Evolutionary conservation across 108 stramenopile genomes (phyloP).

Genomic region (Conticribra weissflogii): DNA sequence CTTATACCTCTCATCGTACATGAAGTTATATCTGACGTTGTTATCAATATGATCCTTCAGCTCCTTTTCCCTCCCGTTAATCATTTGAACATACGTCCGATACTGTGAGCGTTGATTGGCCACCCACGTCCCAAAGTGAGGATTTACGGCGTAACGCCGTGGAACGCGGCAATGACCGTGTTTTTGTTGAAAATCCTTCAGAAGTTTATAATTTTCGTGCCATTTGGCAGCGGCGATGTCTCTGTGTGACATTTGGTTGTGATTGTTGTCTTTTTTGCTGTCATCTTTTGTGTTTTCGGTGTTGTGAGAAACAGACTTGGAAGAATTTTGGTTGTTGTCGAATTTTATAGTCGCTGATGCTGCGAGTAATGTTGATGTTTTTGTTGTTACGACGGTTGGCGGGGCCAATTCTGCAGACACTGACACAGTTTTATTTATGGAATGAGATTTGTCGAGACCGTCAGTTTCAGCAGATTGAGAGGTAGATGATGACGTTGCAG

Average conservation of each 20-base stretch:
- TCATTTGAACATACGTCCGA: background rate
- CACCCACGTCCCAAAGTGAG: background rate
- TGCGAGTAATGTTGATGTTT: background rate
- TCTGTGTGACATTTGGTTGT: background rate
- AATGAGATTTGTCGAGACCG: too few relatives aligned
- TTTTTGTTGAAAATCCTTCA: background rate
- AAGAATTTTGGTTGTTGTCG: too few relatives aligned
- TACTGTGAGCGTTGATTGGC: background rate
- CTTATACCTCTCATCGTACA: background rate
- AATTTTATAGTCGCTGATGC: too few relatives aligned
- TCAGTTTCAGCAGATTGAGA: too few relatives aligned
- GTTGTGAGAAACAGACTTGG: too few relatives aligned
- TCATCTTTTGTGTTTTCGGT: background rate
- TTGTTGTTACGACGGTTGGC: background rate
- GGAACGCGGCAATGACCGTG: background rate
- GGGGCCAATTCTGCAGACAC: background rate
- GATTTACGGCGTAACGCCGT: background rate
- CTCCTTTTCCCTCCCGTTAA: background rate
- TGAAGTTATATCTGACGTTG: background rate
- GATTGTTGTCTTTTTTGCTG: background rate
- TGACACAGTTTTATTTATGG: background rate
- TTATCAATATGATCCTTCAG: background rate
- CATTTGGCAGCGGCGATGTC: background rate
- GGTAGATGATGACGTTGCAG: too few relatives aligned
- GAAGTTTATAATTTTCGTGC: background rate